Conservation (phyloP, 1,139 yeast genomes). For the Candida frijolesensis region DNA sequence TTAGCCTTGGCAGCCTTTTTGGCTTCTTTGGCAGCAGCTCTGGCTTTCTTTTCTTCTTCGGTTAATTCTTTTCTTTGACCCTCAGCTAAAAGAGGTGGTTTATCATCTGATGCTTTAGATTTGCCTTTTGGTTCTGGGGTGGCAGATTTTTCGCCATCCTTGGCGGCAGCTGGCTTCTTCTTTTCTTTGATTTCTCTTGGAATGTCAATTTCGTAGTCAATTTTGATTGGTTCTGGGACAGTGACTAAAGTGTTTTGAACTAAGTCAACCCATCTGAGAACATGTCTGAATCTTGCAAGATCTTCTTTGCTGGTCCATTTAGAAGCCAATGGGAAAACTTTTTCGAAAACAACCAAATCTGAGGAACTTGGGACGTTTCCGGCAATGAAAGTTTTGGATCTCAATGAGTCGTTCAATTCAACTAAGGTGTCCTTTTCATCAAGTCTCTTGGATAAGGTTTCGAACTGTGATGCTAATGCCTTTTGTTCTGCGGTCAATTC, state of each 20-base stretch:
- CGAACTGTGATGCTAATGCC: conserved; percentile 84
- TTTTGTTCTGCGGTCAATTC: conserved; percentile 50
- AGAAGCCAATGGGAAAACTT: conserved; percentile 60
- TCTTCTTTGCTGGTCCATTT: conserved; percentile 59
- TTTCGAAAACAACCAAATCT: conserved; percentile 70
- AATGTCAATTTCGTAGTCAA: conserved; percentile 62
- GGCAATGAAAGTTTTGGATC: conserved; percentile 66
- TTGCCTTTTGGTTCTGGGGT: conserved; percentile 11
- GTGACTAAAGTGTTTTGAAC: conserved; percentile 67
- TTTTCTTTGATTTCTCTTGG: conserved; percentile 59
- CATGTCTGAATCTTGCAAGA: conserved; percentile 66
- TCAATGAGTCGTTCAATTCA: conserved; percentile 69
- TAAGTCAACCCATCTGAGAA: conserved; percentile 88
- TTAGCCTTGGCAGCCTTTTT: conserved; percentile 79
- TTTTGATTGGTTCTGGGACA: conserved; percentile 53
- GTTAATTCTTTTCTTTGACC: conserved; percentile 27
- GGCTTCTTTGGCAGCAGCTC: conserved; percentile 56
- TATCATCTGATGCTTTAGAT: conserved; percentile 2
- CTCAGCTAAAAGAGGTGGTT: conserved; percentile 18
- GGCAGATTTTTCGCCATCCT: conserved; percentile 17
- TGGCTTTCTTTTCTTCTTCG: conserved; percentile 66
- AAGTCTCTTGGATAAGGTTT: conserved; percentile 65
- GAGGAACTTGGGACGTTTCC: conserved; percentile 66
- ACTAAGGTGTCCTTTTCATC: conserved; percentile 55
- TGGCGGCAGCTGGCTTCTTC: conserved; percentile 40